These are phyloP conservation scores for Chalara sp. DNA, from an alignment of 2,329 filamentous ascomycete species.

Conservation along the genomic window DNA sequence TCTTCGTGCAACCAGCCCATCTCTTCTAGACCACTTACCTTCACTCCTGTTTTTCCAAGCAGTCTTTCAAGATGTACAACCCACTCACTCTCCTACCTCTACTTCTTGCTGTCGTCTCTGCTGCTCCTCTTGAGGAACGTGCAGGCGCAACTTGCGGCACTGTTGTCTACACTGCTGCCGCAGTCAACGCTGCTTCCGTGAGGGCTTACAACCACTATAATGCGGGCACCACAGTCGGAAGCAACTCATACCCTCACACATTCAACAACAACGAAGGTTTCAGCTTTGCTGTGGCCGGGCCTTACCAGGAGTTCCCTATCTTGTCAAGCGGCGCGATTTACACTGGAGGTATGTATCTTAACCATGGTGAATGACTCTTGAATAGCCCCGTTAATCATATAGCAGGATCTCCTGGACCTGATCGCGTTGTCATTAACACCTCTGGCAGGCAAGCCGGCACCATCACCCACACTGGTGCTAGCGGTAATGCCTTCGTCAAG, in stretches of 20 bases:
- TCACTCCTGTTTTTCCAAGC: too few species aligned
- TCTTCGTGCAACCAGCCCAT: too few species aligned
- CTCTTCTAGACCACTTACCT: too few species aligned
- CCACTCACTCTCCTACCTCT: neutral
- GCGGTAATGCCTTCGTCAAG: conserved; percentile 61
- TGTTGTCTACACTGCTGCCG: conserved; percentile 25
- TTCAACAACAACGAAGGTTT: conserved; percentile 61
- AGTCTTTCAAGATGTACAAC: neutral
- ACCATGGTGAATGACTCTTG: neutral
- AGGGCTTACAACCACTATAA: conserved; percentile 45
- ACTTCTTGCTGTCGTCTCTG: neutral
- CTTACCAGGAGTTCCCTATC: conserved; percentile 60
- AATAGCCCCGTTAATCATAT: neutral
- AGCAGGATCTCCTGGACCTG: conserved; percentile 54
- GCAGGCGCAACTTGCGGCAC: neutral
- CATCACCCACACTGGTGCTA: conserved; percentile 66
- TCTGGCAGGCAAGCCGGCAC: conserved; percentile 50
- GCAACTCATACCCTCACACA: conserved; percentile 44
- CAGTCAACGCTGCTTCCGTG: conserved; percentile 42
- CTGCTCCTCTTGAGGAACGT: neutral
- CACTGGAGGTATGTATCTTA: conserved; percentile 40
- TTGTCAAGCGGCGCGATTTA: conserved; percentile 38
- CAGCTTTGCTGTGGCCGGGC: conserved; percentile 46
- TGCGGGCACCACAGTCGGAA: conserved; percentile 30
- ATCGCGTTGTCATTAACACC: conserved; percentile 58